These are phyloP conservation scores for Fusarium protoensiforme DNA, from an alignment of 2,329 filamentous ascomycete genomes.

Conservation along the genomic window DNA sequence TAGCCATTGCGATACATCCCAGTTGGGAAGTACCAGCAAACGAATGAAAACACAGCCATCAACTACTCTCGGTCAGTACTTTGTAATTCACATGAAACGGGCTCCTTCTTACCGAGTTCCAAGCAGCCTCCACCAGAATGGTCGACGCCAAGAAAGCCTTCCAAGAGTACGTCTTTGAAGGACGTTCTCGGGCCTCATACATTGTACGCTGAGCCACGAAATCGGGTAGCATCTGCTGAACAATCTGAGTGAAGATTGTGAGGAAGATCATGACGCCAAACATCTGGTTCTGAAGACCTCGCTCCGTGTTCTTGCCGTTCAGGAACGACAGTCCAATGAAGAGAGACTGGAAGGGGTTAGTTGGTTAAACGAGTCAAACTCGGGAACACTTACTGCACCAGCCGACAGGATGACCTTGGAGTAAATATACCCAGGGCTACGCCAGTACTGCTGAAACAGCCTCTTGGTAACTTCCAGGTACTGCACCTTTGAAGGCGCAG, in stretches of 20 bases:
- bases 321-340: slow-evolving; percentile 79
- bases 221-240: slow-evolving; percentile 76
- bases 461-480: slow-evolving; percentile 51
- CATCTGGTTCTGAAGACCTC: slow-evolving; percentile 77
- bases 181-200: slow-evolving; percentile 76
- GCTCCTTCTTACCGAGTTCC: slow-evolving; percentile 66
- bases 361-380: accelerated
- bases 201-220: slow-evolving; percentile 76
- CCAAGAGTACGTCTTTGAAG: slow-evolving; percentile 76
- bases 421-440: slow-evolving; percentile 70
- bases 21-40: slow-evolving; percentile 76
- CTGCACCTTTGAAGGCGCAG: slow-evolving; percentile 45
- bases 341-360: slow-evolving; percentile 48
- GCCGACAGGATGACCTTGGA: slow-evolving; percentile 56
- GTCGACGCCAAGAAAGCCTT: slow-evolving; percentile 74
- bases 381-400: slow-evolving; percentile 44
- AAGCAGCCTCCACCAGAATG: slow-evolving; percentile 71
- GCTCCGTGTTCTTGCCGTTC: slow-evolving; percentile 67
- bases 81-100: accelerated
- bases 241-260: slow-evolving; percentile 75
- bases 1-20: slow-evolving; percentile 70
- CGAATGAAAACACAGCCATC: slow-evolving; percentile 65
- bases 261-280: slow-evolving; percentile 78
- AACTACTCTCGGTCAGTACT: slow-evolving; percentile 35
- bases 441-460: slow-evolving; percentile 49